Percentiles rank a stretch among this genome's conserved stretches.
These are phyloP conservation scores for Citrus glauca DNA, from an alignment of 345 rosid genomes.

Conservation along the genomic window DNA sequence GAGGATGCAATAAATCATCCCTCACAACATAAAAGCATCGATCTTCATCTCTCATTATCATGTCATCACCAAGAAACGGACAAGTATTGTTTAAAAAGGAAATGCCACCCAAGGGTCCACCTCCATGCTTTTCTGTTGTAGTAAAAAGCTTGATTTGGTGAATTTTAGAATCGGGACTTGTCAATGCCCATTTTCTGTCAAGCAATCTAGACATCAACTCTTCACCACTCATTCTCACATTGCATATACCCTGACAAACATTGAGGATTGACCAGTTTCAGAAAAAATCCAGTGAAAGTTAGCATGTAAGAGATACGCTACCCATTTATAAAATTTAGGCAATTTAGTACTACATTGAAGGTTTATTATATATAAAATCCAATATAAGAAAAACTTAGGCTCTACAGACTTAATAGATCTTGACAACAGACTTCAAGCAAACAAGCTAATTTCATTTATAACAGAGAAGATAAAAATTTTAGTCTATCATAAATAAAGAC, in stretches of 20 bases:
- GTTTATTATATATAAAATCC: background rate
- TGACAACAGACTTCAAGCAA: background rate
- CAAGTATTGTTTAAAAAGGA: slow-evolving; percentile 34
- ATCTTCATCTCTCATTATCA: slow-evolving; percentile 21
- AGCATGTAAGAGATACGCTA: background rate
- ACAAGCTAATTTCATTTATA: background rate
- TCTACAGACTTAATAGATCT: background rate
- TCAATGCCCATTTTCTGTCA: slow-evolving; percentile 66
- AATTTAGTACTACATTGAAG: background rate
- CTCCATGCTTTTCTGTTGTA: slow-evolving; percentile 14
- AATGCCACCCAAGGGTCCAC: slow-evolving; percentile 16
- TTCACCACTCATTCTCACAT: slow-evolving; percentile 25
- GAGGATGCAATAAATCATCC: slow-evolving; percentile 90
- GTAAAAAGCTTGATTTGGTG: slow-evolving; percentile 48
- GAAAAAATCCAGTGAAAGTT: background rate
- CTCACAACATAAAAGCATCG: slow-evolving; percentile 65
- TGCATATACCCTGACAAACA: slow-evolving; percentile 31
- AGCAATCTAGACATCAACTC: slow-evolving; percentile 47
- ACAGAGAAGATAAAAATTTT: background rate
- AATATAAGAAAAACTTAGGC: background rate
- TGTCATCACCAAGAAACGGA: slow-evolving; percentile 41
- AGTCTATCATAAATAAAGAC: background rate
- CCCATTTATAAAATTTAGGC: background rate
- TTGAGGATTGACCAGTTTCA: background rate
- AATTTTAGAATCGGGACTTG: slow-evolving; percentile 51